Percentiles rank a stretch among this genome's conserved stretches.
Conservation (phyloP, 2,329 filamentous ascomycete species). For the Thyridium curvatum region DNA sequence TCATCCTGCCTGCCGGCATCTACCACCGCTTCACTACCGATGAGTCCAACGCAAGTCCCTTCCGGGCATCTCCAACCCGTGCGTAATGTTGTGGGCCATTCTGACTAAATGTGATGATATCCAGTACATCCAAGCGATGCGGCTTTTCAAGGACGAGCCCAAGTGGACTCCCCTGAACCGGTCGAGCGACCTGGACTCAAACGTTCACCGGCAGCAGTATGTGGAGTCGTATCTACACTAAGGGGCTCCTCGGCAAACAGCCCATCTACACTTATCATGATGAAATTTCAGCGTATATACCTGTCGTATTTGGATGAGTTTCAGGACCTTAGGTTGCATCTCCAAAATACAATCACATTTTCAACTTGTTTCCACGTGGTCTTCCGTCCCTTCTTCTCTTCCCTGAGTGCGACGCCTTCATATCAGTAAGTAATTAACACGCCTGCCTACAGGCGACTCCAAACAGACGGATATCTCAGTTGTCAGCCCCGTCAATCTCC, state of each 20-base stretch:
- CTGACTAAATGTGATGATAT: neutral
- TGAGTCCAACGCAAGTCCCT: conserved; percentile 69
- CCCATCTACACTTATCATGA: no score
- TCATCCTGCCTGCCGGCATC: conserved; percentile 90
- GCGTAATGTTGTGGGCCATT: neutral
- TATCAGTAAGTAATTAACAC: no score
- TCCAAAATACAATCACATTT: no score
- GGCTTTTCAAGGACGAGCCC: conserved; percentile 95
- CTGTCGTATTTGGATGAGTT: no score
- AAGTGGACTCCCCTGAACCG: conserved; percentile 97
- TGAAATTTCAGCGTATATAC: no score
- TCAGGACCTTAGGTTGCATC: no score
- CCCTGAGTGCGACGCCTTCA: no score
- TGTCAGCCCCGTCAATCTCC: no score
- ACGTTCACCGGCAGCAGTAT: conserved; percentile 75
- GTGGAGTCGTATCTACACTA: conserved; percentile 41
- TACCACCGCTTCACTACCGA: conserved; percentile 98
- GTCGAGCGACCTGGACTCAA: conserved; percentile 67
- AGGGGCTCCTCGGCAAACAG: neutral
- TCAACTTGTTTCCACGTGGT: no score
- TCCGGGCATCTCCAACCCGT: conserved; percentile 2
- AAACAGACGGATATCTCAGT: no score
- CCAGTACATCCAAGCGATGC: conserved; percentile 92
- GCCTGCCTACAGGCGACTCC: no score
- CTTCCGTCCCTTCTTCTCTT: no score